phyloP scores from a whole-genome alignment of 495 filamentous ascomycete genomes.

The Emericellopsis terricola region DNA sequence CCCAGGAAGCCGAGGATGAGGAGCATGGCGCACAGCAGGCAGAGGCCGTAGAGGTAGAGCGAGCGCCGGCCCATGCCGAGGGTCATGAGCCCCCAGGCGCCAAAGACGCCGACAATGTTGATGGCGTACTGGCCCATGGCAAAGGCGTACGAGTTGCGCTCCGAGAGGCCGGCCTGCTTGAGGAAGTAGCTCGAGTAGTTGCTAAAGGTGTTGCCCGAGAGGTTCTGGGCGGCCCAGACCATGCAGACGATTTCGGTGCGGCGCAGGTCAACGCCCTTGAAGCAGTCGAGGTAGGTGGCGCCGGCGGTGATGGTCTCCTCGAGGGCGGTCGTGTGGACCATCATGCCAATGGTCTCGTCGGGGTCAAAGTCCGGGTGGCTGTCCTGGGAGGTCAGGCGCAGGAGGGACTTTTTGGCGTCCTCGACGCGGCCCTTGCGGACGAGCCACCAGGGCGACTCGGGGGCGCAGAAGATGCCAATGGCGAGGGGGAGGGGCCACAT shows the following conservation, averaged over 20 bases:
- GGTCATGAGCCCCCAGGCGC: slow-evolving; percentile 57
- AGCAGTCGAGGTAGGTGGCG: slow-evolving; percentile 59
- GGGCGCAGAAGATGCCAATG: slow-evolving; percentile 50
- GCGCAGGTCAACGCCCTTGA: slow-evolving; percentile 52
- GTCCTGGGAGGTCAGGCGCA: slow-evolving; percentile 42
- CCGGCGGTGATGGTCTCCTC: slow-evolving; percentile 50
- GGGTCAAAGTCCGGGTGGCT: slow-evolving; percentile 45
- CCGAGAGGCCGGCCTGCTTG: slow-evolving; percentile 46
- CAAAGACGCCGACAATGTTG: slow-evolving; percentile 55
- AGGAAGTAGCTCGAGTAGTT: slow-evolving; percentile 71
- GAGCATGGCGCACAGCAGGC: slow-evolving; percentile 45
- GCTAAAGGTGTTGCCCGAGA: slow-evolving; percentile 62
- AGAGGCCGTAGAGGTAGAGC: slow-evolving; percentile 51
- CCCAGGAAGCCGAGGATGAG: slow-evolving; percentile 59
- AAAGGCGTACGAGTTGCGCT: slow-evolving; percentile 44
- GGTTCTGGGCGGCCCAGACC: slow-evolving; percentile 72
- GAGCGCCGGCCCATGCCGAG: slow-evolving; percentile 50
- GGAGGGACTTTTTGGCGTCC: slow-evolving; percentile 48
- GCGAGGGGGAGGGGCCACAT: slow-evolving; percentile 68
- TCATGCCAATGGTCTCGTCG: slow-evolving; percentile 68
- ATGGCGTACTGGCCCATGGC: slow-evolving; percentile 60
- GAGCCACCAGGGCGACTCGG: slow-evolving; percentile 73
- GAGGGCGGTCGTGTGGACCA: slow-evolving; percentile 62
- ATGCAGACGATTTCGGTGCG: slow-evolving; percentile 66
- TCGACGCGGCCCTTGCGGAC: slow-evolving; percentile 50